These are phyloP conservation scores for Flaveria robusta DNA, from an alignment of 129 eudicot genomes.

Conservation along the genomic window DNA sequence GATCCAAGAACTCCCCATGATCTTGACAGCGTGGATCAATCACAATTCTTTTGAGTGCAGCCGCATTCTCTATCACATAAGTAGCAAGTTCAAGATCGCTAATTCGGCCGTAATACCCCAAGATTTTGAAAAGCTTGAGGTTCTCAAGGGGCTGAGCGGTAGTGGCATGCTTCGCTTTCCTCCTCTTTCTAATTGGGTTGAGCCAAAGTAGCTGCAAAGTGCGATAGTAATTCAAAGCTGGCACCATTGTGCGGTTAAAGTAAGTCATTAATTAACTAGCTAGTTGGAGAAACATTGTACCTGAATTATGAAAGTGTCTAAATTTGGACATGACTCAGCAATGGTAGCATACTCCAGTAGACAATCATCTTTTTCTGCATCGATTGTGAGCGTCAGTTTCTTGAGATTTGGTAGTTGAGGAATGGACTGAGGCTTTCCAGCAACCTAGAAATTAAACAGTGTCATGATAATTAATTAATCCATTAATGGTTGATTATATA, in stretches of 20 bases:
- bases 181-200: neutral
- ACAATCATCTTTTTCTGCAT: constrained; percentile 40
- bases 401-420: constrained; percentile 45
- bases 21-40: constrained; percentile 12
- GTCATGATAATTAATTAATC: neutral
- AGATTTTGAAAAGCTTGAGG: neutral
- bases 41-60: neutral
- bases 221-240: neutral
- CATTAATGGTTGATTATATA: neutral
- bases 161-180: neutral
- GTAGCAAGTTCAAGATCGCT: constrained; percentile 21
- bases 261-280: no score
- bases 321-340: constrained; percentile 37
- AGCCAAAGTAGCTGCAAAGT: constrained; percentile 14
- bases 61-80: neutral
- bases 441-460: constrained; percentile 17
- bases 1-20: neutral
- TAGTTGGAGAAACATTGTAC: no score
- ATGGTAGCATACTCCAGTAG: constrained; percentile 36
- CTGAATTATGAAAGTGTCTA: constrained; percentile 42
- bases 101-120: constrained; percentile 29
- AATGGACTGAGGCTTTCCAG: constrained; percentile 16
- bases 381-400: constrained; percentile 37
- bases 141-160: neutral
- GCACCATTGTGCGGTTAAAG: neutral